These are phyloP conservation scores for Melastoma candidum DNA, from an alignment of 441 rosid genomes.

Conservation along the genomic window DNA sequence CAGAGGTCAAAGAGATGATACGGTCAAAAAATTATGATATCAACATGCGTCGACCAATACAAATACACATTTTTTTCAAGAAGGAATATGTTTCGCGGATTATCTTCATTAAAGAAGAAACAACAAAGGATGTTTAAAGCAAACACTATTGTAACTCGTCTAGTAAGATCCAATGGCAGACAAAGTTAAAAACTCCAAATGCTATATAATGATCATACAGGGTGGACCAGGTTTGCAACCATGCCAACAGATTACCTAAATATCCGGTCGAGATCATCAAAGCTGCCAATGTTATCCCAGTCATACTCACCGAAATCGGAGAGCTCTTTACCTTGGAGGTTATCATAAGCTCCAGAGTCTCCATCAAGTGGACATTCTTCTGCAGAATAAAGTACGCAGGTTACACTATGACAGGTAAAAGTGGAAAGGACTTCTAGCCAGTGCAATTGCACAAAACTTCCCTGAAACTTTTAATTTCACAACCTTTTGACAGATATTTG, in stretches of 20 bases:
- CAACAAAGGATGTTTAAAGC: too few species aligned
- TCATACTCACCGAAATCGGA: conserved; percentile 74
- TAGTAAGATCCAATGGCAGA: too few species aligned
- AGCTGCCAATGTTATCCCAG: conserved; percentile 95
- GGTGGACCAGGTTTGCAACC: conserved; percentile 9
- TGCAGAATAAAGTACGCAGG: conserved; percentile 22
- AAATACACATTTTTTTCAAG: too few species aligned
- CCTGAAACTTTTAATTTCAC: conserved; percentile 24
- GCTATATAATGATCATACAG: not conserved
- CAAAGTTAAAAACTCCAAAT: not conserved
- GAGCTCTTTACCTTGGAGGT: conserved; percentile 48
- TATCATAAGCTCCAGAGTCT: conserved; percentile 47
- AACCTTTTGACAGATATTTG: conserved; percentile 37
- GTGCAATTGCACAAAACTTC: conserved; percentile 7
- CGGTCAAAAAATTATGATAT: too few species aligned
- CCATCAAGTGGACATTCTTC: conserved; percentile 42
- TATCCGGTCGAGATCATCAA: conserved; percentile 89
- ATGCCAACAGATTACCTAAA: conserved; percentile 58
- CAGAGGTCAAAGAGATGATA: too few species aligned
- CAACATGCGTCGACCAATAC: too few species aligned
- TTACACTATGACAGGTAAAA: conserved; percentile 12
- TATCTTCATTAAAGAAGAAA: too few species aligned
- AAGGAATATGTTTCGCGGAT: too few species aligned
- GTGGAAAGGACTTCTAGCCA: not conserved
- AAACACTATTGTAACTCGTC: too few species aligned